phyloP scores from a whole-genome alignment of 129 eudicot genomes.

The Chrysanthemum makinoi region DNA sequence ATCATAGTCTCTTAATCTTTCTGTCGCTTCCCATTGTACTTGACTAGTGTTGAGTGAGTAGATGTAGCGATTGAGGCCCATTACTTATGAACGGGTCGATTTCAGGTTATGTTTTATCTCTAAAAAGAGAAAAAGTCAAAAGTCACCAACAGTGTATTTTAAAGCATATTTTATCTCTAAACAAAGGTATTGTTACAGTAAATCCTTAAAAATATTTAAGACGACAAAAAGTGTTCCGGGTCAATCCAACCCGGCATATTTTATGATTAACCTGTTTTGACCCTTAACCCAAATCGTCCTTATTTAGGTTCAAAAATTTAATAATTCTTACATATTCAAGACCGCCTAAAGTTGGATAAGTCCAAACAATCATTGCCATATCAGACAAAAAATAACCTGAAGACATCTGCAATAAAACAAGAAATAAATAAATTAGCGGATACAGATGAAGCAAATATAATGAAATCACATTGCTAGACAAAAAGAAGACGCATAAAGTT shows the following conservation, averaged over 20 bases:
- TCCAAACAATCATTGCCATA: conserved; percentile 76
- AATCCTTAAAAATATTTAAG: too few species aligned
- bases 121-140: not conserved
- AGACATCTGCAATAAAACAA: conserved; percentile 59
- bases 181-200: not conserved
- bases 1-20: not conserved
- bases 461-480: not conserved
- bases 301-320: not conserved
- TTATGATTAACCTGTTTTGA: too few species aligned
- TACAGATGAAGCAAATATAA: not conserved
- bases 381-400: conserved; percentile 84
- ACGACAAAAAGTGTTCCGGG: too few species aligned
- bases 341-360: conserved; percentile 86
- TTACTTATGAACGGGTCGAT: not conserved
- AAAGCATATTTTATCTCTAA: too few species aligned
- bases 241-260: too few species aligned
- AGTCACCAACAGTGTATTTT: not conserved
- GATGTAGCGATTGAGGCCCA: not conserved
- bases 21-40: too few species aligned
- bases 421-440: not conserved
- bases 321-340: conserved; percentile 80
- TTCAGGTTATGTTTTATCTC: not conserved
- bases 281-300: too few species aligned
- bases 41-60: too few species aligned
- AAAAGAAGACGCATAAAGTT: not conserved